These are phyloP conservation scores for Penicillium sp. DNA, from an alignment of 2,329 filamentous ascomycete species.

Conservation along the genomic window DNA sequence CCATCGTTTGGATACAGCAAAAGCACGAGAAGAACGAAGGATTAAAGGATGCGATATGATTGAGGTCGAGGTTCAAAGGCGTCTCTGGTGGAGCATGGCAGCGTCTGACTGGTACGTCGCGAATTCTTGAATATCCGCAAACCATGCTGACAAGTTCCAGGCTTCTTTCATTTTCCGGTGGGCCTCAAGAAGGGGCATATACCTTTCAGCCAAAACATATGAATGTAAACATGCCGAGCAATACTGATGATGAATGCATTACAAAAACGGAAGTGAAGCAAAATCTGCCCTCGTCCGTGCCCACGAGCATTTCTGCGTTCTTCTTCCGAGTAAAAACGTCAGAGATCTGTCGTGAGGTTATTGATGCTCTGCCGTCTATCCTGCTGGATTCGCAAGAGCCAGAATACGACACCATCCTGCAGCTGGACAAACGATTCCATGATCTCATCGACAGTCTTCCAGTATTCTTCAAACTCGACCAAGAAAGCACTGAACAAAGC, in stretches of 20 bases:
- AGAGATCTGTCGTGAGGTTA: conserved; percentile 16
- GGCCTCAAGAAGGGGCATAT: conserved; percentile 19
- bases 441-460: conserved; percentile 10
- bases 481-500: conserved; percentile 16
- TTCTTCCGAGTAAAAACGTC: conserved; percentile 10
- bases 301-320: conserved; percentile 16
- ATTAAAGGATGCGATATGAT: conserved; percentile 17
- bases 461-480: conserved; percentile 13
- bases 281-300: conserved; percentile 8
- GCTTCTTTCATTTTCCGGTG: conserved; percentile 18
- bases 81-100: conserved; percentile 24
- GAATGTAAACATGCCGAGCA: conserved; percentile 19
- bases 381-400: conserved; percentile 13
- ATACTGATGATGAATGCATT: conserved; percentile 21
- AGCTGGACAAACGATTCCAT: conserved; percentile 14
- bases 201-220: conserved; percentile 22
- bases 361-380: conserved; percentile 18
- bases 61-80: conserved; percentile 22
- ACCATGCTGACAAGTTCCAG: conserved; percentile 7
- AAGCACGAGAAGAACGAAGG: conserved; percentile 9
- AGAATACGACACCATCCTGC: conserved; percentile 15
- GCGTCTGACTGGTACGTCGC: conserved; percentile 23
- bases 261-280: conserved; percentile 7
- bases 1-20: conserved; percentile 15
- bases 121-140: no score